Conservation (phyloP, 345 rosid species). For the Combretum micranthum region DNA sequence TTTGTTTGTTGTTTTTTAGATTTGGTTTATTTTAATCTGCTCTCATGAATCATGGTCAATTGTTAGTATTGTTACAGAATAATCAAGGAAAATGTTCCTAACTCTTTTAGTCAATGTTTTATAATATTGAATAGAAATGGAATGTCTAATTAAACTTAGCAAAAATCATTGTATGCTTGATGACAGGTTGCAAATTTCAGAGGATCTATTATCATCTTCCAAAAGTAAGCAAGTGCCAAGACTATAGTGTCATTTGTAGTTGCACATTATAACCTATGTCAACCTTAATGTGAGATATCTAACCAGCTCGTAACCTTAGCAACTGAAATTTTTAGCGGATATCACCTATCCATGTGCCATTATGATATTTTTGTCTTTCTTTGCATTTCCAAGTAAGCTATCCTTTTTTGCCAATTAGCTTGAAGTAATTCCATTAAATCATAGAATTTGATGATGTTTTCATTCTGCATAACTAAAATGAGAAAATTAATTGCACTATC, state of each 20-base stretch:
- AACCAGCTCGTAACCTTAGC: neutral
- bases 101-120: neutral
- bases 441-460: too few relatives aligned
- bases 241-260: constrained; percentile 52
- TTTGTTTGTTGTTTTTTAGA: too few relatives aligned
- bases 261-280: constrained; percentile 65
- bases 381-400: too few relatives aligned
- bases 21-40: too few relatives aligned
- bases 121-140: neutral
- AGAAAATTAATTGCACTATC: too few relatives aligned
- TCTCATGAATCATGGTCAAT: too few relatives aligned
- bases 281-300: constrained; percentile 47
- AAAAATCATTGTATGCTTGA: constrained; percentile 9
- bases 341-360: neutral
- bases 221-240: constrained; percentile 79
- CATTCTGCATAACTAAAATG: too few relatives aligned
- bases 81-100: neutral
- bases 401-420: too few relatives aligned
- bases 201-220: constrained; percentile 83
- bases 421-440: too few relatives aligned
- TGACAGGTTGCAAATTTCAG: constrained; percentile 87
- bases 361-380: too few relatives aligned
- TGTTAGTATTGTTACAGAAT: too few relatives aligned
- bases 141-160: neutral
- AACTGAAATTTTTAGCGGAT: too few relatives aligned